Percentiles rank a stretch among this genome's conserved stretches.
Evolutionary conservation across 23 red algal species (phyloP).

Genomic region (Cyanidium caldarium): DNA sequence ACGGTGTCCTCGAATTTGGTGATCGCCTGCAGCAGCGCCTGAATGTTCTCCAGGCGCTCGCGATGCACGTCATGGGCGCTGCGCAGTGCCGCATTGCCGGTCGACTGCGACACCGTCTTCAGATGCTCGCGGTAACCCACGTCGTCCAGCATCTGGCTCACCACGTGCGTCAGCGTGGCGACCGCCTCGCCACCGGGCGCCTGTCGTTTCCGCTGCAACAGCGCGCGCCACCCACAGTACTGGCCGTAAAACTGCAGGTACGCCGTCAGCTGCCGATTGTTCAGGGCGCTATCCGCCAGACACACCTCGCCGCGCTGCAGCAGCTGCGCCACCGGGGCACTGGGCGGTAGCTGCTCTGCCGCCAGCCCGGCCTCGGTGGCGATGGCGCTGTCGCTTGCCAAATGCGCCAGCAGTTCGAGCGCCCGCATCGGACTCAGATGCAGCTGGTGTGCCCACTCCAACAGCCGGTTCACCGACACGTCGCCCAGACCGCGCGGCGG

Average conservation of each 20-base stretch:
- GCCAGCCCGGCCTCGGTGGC: neutral
- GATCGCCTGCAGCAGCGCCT: neutral
- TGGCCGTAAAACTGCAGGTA: no score
- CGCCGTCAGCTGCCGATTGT: no score
- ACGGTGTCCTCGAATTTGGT: slow-evolving; percentile 2
- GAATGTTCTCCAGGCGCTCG: neutral
- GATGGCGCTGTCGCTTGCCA: neutral
- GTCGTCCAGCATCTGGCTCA: neutral
- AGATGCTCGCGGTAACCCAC: neutral
- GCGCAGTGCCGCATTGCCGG: neutral
- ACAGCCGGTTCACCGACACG: neutral
- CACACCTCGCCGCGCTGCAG: neutral
- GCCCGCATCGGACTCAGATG: neutral
- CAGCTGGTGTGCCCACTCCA: neutral
- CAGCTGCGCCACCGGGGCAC: neutral
- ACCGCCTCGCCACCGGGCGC: neutral
- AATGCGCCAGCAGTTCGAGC: slow-evolving; percentile 13
- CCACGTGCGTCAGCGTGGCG: neutral
- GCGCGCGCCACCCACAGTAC: no score
- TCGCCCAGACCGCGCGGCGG: slow-evolving; percentile 41
- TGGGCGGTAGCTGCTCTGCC: neutral
- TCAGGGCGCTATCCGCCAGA: neutral
- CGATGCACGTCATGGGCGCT: slow-evolving; percentile 7
- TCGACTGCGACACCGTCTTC: neutral
- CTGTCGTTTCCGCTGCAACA: no score